Conservation (phyloP, 306 rosid species). For the Phaseolus lunatus region DNA sequence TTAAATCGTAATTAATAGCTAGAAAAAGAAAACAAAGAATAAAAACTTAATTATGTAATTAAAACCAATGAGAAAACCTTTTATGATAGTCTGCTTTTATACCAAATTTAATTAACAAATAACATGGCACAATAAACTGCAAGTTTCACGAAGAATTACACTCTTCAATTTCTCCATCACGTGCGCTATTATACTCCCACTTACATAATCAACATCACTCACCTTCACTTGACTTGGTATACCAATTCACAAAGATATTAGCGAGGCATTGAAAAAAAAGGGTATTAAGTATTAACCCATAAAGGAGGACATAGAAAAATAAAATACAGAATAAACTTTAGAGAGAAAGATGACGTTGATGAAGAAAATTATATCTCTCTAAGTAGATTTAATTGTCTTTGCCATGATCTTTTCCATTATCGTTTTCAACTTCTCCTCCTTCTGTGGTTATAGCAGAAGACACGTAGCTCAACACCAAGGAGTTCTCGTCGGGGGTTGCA, state of each 20-base stretch:
- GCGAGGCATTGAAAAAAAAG: background rate
- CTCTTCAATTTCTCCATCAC: constrained; percentile 42
- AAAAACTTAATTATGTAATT: background rate
- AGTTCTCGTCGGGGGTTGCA: constrained; percentile 50
- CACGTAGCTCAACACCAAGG: constrained; percentile 67
- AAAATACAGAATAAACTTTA: constrained; percentile 24
- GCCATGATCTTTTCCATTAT: constrained; percentile 41
- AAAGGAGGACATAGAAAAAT: constrained; percentile 37
- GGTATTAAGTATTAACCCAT: constrained; percentile 18
- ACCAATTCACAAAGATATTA: constrained; percentile 54
- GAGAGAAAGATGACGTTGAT: constrained; percentile 12
- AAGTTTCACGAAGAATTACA: constrained; percentile 54
- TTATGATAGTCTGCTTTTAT: constrained; percentile 51
- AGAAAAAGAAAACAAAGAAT: background rate
- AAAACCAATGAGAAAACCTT: constrained; percentile 35
- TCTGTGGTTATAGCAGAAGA: constrained; percentile 69
- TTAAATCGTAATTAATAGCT: background rate
- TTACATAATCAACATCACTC: constrained; percentile 51
- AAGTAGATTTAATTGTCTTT: constrained; percentile 44
- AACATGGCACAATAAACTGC: constrained; percentile 52
- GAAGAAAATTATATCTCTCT: constrained; percentile 28
- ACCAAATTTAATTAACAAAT: constrained; percentile 61
- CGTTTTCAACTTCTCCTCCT: constrained; percentile 60
- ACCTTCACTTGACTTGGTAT: constrained; percentile 53
- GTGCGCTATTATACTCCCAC: constrained; percentile 44